These are phyloP conservation scores for Hygrocybe coccinea DNA, from an alignment of 768 basidiomycete genomes.

Conservation along the genomic window DNA sequence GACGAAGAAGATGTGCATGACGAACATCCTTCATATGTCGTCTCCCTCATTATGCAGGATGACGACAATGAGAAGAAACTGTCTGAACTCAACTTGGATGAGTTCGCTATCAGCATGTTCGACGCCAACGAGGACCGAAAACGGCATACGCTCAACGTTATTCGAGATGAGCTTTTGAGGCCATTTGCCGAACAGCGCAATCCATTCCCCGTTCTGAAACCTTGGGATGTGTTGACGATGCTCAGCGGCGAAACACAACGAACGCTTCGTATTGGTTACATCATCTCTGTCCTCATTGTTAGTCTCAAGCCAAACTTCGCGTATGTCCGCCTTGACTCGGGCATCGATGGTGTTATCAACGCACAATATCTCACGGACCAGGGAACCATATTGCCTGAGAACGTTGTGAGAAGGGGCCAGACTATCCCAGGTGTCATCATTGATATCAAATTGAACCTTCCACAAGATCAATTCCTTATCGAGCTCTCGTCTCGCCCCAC, in stretches of 20 bases:
- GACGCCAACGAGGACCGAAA: constrained; percentile 81
- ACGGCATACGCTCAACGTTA: constrained; percentile 83
- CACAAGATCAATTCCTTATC: constrained; percentile 60
- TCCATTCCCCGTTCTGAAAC: constrained; percentile 55
- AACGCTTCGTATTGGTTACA: constrained; percentile 73
- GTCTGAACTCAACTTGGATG: constrained; percentile 87
- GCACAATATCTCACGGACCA: constrained; percentile 53
- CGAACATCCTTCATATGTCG: constrained; percentile 86
- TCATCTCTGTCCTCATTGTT: constrained; percentile 69
- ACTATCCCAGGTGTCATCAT: constrained; percentile 76
- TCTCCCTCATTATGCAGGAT: constrained; percentile 81
- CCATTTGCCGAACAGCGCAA: constrained; percentile 77
- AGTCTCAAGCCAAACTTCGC: constrained; percentile 51
- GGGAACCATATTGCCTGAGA: constrained; percentile 35
- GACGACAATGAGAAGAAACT: constrained; percentile 74
- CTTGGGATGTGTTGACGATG: constrained; percentile 90
- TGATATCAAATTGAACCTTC: constrained; percentile 57
- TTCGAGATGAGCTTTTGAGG: constrained; percentile 75
- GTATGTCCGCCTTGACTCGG: constrained; percentile 82
- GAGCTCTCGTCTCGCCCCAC: constrained; percentile 65
- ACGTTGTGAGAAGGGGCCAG: constrained; percentile 70
- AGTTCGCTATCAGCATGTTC: constrained; percentile 90
- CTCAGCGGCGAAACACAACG: constrained; percentile 84
- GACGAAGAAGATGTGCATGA: constrained; percentile 96
- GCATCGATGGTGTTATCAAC: constrained; percentile 78